Conservation (phyloP, 2,329 filamentous ascomycete genomes). For the Xylariaceae sp. region DNA sequence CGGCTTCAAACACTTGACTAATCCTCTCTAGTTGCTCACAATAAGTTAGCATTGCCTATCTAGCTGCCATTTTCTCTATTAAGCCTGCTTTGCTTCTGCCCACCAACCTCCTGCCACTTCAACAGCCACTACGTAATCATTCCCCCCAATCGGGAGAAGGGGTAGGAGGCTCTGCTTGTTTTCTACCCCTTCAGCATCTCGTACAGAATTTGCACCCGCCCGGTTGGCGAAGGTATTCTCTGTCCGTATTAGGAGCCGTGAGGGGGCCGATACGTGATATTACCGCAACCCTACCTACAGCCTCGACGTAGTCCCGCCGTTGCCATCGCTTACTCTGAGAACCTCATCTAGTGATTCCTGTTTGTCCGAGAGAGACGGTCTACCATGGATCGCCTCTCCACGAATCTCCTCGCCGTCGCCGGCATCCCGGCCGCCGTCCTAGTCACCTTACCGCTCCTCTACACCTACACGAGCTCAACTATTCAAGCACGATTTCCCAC, state of each 20-base stretch:
- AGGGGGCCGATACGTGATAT: neutral
- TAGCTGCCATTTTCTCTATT: neutral
- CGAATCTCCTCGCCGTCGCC: conserved; percentile 24
- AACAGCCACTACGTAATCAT: neutral
- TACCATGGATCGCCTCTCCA: conserved; percentile 16
- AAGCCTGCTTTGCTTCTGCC: neutral
- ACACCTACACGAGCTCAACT: conserved; percentile 49
- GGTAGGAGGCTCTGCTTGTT: conserved; percentile 23
- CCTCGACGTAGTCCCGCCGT: neutral
- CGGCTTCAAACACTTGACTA: neutral
- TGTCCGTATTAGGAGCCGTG: conserved; percentile 2
- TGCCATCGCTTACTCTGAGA: neutral
- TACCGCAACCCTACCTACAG: neutral
- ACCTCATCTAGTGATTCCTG: neutral
- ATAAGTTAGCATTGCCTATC: neutral
- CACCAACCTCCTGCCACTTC: neutral
- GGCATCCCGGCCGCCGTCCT: conserved; percentile 36
- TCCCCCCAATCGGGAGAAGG: conserved; percentile 9
- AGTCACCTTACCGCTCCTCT: conserved; percentile 45
- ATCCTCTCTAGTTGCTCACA: neutral
- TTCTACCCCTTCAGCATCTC: conserved; percentile 21
- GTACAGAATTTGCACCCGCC: neutral
- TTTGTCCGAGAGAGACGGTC: neutral
- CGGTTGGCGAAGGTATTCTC: neutral
- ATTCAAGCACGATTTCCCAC: conserved; percentile 55